phyloP scores from a whole-genome alignment of 1,139 yeast genomes.

The Yamadazyma atlantica region DNA sequence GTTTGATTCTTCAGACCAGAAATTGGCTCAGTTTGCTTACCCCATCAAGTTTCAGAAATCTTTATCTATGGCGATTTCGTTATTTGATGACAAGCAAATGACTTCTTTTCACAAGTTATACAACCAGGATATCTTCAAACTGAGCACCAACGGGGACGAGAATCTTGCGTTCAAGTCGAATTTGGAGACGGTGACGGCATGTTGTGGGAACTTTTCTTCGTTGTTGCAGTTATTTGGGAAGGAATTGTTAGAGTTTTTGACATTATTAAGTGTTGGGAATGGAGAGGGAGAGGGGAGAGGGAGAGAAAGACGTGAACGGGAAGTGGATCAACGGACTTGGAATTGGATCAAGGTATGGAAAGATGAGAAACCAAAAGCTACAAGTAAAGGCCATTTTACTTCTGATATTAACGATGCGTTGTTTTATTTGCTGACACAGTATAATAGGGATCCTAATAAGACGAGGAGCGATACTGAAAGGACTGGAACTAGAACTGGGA shows the following conservation, averaged over 20 bases:
- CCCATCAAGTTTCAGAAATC: slow-evolving; percentile 50
- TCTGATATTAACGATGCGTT: slow-evolving; percentile 38
- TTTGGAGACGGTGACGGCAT: slow-evolving; percentile 81
- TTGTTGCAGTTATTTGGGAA: slow-evolving; percentile 62
- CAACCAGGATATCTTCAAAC: slow-evolving; percentile 53
- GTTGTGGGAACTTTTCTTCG: slow-evolving; percentile 78
- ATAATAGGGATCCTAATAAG: no score
- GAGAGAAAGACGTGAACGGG: no score
- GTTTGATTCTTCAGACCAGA: slow-evolving; percentile 38
- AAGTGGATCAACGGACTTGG: no score
- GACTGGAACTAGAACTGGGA: no score
- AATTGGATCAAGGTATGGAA: slow-evolving; percentile 57
- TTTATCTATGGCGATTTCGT: slow-evolving; percentile 48
- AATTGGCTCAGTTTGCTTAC: slow-evolving; percentile 30
- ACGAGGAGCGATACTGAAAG: no score
- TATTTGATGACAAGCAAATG: slow-evolving; percentile 58
- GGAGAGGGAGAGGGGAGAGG: background rate
- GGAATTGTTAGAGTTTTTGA: slow-evolving; percentile 53
- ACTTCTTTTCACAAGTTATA: slow-evolving; percentile 60
- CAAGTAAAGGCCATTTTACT: slow-evolving; percentile 7
- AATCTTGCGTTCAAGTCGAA: slow-evolving; percentile 49
- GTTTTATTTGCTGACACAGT: slow-evolving; percentile 32
- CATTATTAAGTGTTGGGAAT: no score
- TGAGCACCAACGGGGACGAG: slow-evolving; percentile 20
- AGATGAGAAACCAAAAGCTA: slow-evolving; percentile 8